Evolutionary conservation across 2,329 filamentous ascomycete genomes (phyloP).

Genomic region (Waltergamsia citrina): DNA sequence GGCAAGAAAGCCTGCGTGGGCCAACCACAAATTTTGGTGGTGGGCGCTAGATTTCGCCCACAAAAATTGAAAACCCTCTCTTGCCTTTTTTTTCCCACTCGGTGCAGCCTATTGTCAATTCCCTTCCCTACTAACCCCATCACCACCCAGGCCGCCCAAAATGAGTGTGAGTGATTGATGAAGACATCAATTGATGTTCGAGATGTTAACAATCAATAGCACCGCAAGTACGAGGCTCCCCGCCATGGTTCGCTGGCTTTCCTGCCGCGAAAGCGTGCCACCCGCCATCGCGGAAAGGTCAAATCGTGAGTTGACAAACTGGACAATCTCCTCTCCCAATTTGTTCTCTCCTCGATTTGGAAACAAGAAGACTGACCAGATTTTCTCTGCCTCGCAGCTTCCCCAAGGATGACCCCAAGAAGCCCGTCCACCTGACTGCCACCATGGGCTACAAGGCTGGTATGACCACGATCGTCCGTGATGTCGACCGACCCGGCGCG

Average conservation of each 20-base stretch:
- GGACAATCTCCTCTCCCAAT: slow-evolving; percentile 1
- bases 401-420: slow-evolving; percentile 99
- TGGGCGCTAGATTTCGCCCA: slow-evolving; percentile 5
- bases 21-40: slow-evolving; percentile 5
- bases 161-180: slow-evolving; percentile 26
- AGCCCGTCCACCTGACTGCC: slow-evolving; percentile 97
- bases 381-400: slow-evolving; percentile 49
- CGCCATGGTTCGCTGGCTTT: slow-evolving; percentile 90
- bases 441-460: slow-evolving; percentile 99
- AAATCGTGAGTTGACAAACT: slow-evolving; percentile 67
- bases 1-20: too few relatives aligned
- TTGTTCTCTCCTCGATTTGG: neutral
- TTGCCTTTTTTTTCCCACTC: slow-evolving; percentile 7
- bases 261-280: slow-evolving; percentile 83
- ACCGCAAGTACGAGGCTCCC: slow-evolving; percentile 68
- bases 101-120: slow-evolving; percentile 3
- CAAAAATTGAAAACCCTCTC: slow-evolving; percentile 7
- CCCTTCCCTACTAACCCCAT: slow-evolving; percentile 22
- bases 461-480: slow-evolving; percentile 99
- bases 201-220: slow-evolving; percentile 19
- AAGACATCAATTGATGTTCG: slow-evolving; percentile 2
- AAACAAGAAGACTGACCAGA: slow-evolving; percentile 11
- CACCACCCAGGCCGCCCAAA: slow-evolving; percentile 25
- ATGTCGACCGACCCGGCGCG: slow-evolving; percentile 96
- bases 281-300: slow-evolving; percentile 93